A percentile compares a stretch with the other conserved stretches of the same genome.
phyloP scores from a whole-genome alignment of 495 filamentous ascomycete species.

The Trichoderma parareesei region DNA sequence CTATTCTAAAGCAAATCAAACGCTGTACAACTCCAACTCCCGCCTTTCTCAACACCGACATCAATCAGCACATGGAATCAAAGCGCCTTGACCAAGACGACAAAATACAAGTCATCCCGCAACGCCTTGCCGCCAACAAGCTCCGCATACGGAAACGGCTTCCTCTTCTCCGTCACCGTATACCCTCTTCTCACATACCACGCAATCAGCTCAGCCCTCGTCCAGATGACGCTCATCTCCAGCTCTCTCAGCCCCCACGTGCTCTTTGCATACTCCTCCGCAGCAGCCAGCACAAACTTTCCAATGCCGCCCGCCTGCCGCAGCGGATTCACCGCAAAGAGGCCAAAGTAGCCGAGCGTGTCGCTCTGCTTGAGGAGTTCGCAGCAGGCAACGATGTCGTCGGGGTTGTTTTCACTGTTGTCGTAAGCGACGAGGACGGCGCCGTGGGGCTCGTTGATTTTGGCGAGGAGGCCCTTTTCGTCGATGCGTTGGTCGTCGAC shows the following conservation, averaged over 20 bases:
- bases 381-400: conserved; percentile 25
- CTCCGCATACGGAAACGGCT: conserved; percentile 32
- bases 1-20: no score
- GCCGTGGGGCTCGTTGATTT: conserved; percentile 32
- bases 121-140: conserved; percentile 21
- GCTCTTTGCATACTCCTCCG: conserved; percentile 29
- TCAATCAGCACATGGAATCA: not conserved
- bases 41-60: no score
- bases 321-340: conserved; percentile 33
- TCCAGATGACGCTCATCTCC: conserved; percentile 34
- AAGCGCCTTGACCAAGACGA: conserved; percentile 28
- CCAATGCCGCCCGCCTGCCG: conserved; percentile 35
- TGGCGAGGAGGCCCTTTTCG: conserved; percentile 22
- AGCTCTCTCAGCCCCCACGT: conserved; percentile 25
- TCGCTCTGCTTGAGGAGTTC: conserved; percentile 20
- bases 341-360: conserved; percentile 27
- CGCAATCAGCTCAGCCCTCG: conserved; percentile 29
- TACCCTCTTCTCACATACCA: conserved; percentile 42
- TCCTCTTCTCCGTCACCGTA: conserved; percentile 26
- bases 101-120: conserved; percentile 32
- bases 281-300: conserved; percentile 29
- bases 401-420: conserved; percentile 11
- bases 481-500: conserved; percentile 25
- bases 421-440: conserved; percentile 26
- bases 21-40: no score